Evolutionary conservation across 2,329 filamentous ascomycete species (phyloP), one percentile per base, ranked within the genome.

Genomic region (Fusarium brevicatenulatum): DNA sequence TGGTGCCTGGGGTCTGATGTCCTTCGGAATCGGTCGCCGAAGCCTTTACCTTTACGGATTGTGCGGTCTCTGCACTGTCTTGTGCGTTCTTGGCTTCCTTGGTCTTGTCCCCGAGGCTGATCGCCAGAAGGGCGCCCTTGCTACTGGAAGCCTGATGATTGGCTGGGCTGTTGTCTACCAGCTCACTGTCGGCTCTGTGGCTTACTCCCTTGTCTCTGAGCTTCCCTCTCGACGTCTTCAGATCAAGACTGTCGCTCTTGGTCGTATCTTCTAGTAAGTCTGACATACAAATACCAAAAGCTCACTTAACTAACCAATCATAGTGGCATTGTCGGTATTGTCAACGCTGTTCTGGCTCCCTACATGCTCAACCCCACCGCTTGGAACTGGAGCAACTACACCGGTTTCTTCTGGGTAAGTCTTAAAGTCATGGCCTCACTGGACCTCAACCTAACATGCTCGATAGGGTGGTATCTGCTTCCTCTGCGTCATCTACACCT

Each of bases 201-300:
- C 92, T 81, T 97, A 97, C 83, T 96, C 94, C 0, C 88, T 97
- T 19, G 95, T 97, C 7, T 90, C 93, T 2, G 95, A 97, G 80
- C 83, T 97, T 30, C 95, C 94, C 0, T 94, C 94, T 0, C 90
- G 93, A 11, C 89, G 95, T 2, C 87, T 98, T 25, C 92, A 95
- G 79, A 95, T 97, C 85, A 97, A 97, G 85, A 97, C 95, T 0
- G 92, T 97, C 19, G 95, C 96, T 1, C 88, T 97, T 3, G 94
- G 93, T 3, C 92, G 95, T 59, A 93, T 94, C 73, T 84, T 94
- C 42, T 93, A 93, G 87, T 88, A 80, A 81, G 86, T 83, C 1
- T 12, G 3, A 10, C 9, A 2, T 4, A 23, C 7, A 8, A 7
- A 5, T 66, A n/a, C 71, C 50, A n/a, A 5, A 21, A 11, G 13